Base-by-base conservation (phyloP, 805 yeast genomes). In the Hanseniaspora thailandica region DNA sequence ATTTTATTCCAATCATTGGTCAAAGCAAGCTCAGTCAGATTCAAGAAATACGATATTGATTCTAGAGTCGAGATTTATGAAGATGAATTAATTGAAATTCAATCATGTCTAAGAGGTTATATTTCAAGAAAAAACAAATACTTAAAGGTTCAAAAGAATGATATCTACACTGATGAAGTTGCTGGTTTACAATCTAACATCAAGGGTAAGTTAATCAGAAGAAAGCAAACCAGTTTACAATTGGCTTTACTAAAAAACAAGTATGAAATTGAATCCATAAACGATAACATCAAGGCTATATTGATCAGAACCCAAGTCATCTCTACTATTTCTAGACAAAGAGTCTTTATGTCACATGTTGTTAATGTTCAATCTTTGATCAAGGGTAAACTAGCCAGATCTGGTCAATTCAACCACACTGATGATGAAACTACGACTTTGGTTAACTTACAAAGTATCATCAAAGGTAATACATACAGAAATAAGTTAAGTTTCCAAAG, bases 1-100 rank as follows among this genome's bases (percentile, higher is more conserved):
- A 66, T 74, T 36, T 70, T 67, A 53, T 68, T 88, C 17, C 96
- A 88, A 63, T 77, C 93, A 0, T 66, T 80, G 23, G 75, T 85
- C 17, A 71, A 86, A 58, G 95, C 93, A 19, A 80, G 85, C 0
- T 70, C 78, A 39, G 69, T 77, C 53, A 73, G 96, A 50, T 84
- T 81, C 62, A 68, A 69, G 20, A 70, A 81, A 69, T 80, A 79
- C 63, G 82, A 84, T 34, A 76, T 77, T 58, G 73, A 73, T 55
- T 81, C 81, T 55, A 73, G 84, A 70, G 62, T 84, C 28, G 76
- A 74, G 55, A 75, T 84, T 1, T 78, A 77, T 59, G 73, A 72
- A 6, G 75, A 73, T 12, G 77, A 76, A 22, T 61, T 82, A 22
- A 64, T 74, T 2, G 63, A 61, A 9, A 66, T 83, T 20, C 80